These are phyloP conservation scores for Xylaria curta DNA, from an alignment of 495 filamentous ascomycete genomes.

Conservation along the genomic window DNA sequence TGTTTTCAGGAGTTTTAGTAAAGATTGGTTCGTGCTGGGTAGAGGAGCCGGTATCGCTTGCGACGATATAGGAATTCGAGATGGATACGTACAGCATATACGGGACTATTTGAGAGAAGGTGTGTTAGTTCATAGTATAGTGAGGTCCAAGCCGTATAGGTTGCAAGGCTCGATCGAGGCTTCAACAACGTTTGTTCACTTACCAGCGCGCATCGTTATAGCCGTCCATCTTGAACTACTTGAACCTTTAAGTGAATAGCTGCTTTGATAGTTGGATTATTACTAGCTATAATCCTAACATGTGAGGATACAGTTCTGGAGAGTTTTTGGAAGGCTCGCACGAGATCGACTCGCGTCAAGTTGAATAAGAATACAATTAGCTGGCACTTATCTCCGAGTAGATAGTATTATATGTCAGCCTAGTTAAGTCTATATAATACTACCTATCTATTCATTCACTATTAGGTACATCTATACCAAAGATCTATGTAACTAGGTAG, in stretches of 20 bases:
- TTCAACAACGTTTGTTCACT: neutral
- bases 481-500: neutral
- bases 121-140: neutral
- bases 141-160: neutral
- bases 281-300: neutral
- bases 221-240: constrained; percentile 17
- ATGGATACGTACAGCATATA: constrained; percentile 48
- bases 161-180: neutral
- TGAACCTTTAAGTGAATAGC: neutral
- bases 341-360: neutral
- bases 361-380: neutral
- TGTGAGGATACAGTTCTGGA: neutral
- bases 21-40: neutral
- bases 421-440: neutral
- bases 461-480: neutral
- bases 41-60: neutral
- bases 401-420: neutral
- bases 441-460: neutral
- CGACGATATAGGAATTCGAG: neutral
- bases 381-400: neutral
- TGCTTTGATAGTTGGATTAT: neutral
- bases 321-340: neutral
- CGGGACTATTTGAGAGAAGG: constrained; percentile 37
- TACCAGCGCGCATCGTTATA: constrained; percentile 34
- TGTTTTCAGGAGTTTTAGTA: constrained; percentile 12